Evolutionary conservation across 352 stramenopile genomes (phyloP), one percentile per base, ranked within the genome.

Genomic region (Globisporangium cylindrosporum): DNA sequence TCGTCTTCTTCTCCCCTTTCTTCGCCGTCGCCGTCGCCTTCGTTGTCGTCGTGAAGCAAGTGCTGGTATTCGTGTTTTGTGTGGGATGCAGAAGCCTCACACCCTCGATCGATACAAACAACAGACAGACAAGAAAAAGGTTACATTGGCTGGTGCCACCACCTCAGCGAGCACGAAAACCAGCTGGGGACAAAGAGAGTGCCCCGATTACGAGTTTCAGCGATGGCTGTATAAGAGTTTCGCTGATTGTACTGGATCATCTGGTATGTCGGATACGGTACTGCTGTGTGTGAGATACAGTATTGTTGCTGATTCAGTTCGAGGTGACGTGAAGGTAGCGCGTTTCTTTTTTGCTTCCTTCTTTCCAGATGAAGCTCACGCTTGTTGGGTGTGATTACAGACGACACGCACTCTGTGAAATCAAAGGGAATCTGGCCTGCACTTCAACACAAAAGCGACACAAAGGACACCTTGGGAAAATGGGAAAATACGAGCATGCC

Each of bases 291-390:
- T 0, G 3, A 32, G 29, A 32, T 9, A 60, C 29, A 20, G 55
- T 60, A 46, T 5, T n/a, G 18, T 4, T 27, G 2, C 55, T 46
- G 55, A 61, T 46, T 27, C 3, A 14, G 20, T 9, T 4, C 29
- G 24, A 61, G 9, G 55, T 61, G 20, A 61, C 55, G 20, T 27
- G 55, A 61, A 61, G 55, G 55, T 61, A 27, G 55, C 32, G 29
- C 55, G 29, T 61, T 46, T 46, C 29, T 32, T 46, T 59, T 59
- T 15, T 24, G 25, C 24, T 36, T 59, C 36, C 36, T 43, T 14
- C 14, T 41, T 43, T 43, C 1, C 49, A 36, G 27, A 41, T 32
- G 29, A 38, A 2, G 8, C 12, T 29, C 38, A 15, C 38, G 8
- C 24, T 32, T 59, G 54, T 59, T 60, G 29, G 29, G 29, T 32